Evolutionary conservation across 1,284 basidiomycete species (phyloP).

Genomic region (Somion occarium): DNA sequence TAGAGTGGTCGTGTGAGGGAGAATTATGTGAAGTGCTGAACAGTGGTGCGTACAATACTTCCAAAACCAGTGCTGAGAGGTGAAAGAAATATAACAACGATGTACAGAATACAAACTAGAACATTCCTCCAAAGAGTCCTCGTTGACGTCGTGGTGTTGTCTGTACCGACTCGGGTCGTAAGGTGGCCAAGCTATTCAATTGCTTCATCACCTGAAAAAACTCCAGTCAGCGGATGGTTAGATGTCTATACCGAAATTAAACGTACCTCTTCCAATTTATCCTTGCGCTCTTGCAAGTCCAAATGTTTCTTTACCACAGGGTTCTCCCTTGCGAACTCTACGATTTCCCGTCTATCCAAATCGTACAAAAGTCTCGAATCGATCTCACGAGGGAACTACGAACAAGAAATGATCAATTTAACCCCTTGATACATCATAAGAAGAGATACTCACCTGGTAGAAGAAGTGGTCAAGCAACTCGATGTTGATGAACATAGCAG

Average conservation of each 20-base stretch:
- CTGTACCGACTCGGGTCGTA: constrained; percentile 68
- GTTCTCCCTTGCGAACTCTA: constrained; percentile 93
- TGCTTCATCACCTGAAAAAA: constrained; percentile 78
- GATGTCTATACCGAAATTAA: neutral
- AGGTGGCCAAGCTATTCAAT: constrained; percentile 78
- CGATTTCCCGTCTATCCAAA: constrained; percentile 81
- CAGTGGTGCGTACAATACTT: neutral
- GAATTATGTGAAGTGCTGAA: neutral
- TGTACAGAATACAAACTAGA: constrained; percentile 36
- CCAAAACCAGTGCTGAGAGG: neutral
- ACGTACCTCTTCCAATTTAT: constrained; percentile 91
- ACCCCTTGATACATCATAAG: neutral
- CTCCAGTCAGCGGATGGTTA: neutral
- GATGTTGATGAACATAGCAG: constrained; percentile 98
- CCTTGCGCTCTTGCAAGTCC: constrained; percentile 95
- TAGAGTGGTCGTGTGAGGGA: too few species aligned
- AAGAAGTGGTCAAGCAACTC: constrained; percentile 98
- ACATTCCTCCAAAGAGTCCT: constrained; percentile 71
- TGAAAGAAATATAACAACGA: too few species aligned
- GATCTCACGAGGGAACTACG: constrained; percentile 93
- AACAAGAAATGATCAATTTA: constrained; percentile 6
- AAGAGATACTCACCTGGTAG: constrained; percentile 71
- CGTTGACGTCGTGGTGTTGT: constrained; percentile 63
- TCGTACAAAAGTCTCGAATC: constrained; percentile 93
- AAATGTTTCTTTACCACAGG: constrained; percentile 82